A percentile compares a stretch with the other conserved stretches of the same genome.
These are phyloP conservation scores for Claviceps humidiphila DNA, from an alignment of 2,329 filamentous ascomycete genomes.

Conservation along the genomic window DNA sequence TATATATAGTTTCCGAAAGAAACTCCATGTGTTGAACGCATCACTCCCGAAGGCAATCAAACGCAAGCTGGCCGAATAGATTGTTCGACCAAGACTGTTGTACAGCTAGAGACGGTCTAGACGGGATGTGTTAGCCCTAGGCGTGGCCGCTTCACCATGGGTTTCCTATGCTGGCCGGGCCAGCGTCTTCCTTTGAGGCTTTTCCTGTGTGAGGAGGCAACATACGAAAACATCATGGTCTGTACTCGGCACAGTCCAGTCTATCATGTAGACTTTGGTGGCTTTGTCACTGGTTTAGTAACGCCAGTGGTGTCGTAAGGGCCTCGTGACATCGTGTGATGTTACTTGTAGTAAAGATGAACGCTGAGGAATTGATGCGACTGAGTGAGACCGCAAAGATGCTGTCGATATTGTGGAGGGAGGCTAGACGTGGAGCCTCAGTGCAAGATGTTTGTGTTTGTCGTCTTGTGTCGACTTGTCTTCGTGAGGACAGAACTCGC, in stretches of 20 bases:
- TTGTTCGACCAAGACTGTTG: slow-evolving; percentile 7
- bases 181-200: background rate
- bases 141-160: background rate
- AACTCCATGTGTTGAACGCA: background rate
- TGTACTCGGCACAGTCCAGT: background rate
- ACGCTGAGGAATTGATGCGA: background rate
- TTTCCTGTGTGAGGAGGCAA: background rate
- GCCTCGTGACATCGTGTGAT: slow-evolving; percentile 20
- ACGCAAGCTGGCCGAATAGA: background rate
- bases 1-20: too few relatives aligned
- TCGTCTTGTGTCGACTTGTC: background rate
- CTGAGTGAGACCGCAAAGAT: background rate
- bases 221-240: background rate
- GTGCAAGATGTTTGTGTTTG: background rate
- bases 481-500: background rate
- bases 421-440: background rate
- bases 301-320: slow-evolving; percentile 26
- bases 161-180: background rate
- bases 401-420: background rate
- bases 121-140: background rate
- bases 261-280: slow-evolving; percentile 15
- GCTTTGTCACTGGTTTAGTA: slow-evolving; percentile 22
- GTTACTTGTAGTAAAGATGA: background rate
- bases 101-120: background rate
- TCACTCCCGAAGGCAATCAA: background rate